Percentiles rank a stretch among this genome's conserved stretches.
phyloP scores from a whole-genome alignment of 306 rosid genomes.

The Hylodesmum podocarpum region DNA sequence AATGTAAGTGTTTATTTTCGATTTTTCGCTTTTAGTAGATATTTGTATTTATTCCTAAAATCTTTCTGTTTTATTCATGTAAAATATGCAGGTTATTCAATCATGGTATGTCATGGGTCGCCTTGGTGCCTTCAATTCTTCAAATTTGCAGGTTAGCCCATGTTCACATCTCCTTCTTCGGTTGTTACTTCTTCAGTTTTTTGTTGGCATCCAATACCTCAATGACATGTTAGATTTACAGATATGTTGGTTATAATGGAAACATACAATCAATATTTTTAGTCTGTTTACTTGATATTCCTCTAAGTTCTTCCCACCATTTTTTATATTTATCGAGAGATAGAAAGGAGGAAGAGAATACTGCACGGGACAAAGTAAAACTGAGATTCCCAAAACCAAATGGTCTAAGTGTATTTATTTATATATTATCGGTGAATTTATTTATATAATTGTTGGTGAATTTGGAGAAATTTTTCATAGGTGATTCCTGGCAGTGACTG shows the following conservation, averaged over 20 bases:
- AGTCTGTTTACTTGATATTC: slow-evolving; percentile 4
- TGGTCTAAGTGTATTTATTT: not conserved
- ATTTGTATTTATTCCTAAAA: not conserved
- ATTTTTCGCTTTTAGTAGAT: not conserved
- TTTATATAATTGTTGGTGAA: not conserved
- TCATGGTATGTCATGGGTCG: slow-evolving; percentile 98
- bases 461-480: not conserved
- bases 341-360: not conserved
- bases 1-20: slow-evolving; percentile 54
- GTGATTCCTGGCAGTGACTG: not conserved
- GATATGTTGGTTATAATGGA: not conserved
- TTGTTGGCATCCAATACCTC: not conserved
- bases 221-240: not conserved
- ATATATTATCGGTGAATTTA: not conserved
- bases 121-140: slow-evolving; percentile 86
- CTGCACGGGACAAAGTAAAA: not conserved
- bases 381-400: not conserved
- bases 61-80: not conserved
- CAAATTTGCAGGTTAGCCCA: slow-evolving; percentile 76
- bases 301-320: not conserved
- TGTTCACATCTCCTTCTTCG: not conserved
- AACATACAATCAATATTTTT: not conserved
- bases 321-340: not conserved
- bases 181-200: not conserved
- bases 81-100: slow-evolving; percentile 69